phyloP scores from a whole-genome alignment of 2,329 filamentous ascomycete species.

The Whalleya microplaca region DNA sequence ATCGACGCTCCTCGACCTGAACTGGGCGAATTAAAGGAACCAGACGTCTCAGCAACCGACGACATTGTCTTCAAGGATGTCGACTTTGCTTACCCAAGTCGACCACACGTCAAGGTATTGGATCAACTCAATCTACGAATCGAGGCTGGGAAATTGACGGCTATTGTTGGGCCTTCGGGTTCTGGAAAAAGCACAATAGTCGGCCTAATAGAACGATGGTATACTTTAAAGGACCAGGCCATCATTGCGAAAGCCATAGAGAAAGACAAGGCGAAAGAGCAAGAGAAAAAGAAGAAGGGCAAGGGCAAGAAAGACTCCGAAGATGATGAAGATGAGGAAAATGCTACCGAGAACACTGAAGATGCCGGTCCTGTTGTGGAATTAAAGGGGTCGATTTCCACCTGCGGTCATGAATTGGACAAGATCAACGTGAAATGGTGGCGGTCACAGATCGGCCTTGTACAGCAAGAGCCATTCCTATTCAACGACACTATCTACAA shows the following conservation, averaged over 20 bases:
- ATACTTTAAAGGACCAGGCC: conserved; percentile 60
- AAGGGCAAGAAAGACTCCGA: conserved; percentile 36
- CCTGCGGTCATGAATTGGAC: conserved; percentile 57
- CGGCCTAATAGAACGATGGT: conserved; percentile 73
- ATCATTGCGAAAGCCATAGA: conserved; percentile 55
- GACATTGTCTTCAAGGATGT: conserved; percentile 67
- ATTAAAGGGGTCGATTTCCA: conserved; percentile 56
- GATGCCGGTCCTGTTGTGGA: conserved; percentile 48
- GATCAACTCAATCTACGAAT: conserved; percentile 62
- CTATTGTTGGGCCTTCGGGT: conserved; percentile 74
- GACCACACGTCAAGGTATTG: conserved; percentile 66
- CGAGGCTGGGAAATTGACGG: conserved; percentile 68
- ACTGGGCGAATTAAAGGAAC: conserved; percentile 46
- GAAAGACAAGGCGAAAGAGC: conserved; percentile 49
- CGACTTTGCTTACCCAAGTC: conserved; percentile 73
- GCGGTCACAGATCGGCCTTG: conserved; percentile 65
- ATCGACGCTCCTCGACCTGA: conserved; percentile 52
- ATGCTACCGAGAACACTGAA: conserved; percentile 31
- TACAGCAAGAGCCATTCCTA: conserved; percentile 70
- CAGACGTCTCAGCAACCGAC: conserved; percentile 51
- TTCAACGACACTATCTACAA: conserved; percentile 68
- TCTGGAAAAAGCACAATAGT: conserved; percentile 77
- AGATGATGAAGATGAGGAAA: conserved; percentile 34
- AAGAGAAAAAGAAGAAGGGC: conserved; percentile 43
- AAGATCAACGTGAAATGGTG: conserved; percentile 66